Evolutionary conservation across 1,284 basidiomycete species (phyloP), one percentile per base, ranked within the genome.

Genomic region (Ganoderma multipileum): DNA sequence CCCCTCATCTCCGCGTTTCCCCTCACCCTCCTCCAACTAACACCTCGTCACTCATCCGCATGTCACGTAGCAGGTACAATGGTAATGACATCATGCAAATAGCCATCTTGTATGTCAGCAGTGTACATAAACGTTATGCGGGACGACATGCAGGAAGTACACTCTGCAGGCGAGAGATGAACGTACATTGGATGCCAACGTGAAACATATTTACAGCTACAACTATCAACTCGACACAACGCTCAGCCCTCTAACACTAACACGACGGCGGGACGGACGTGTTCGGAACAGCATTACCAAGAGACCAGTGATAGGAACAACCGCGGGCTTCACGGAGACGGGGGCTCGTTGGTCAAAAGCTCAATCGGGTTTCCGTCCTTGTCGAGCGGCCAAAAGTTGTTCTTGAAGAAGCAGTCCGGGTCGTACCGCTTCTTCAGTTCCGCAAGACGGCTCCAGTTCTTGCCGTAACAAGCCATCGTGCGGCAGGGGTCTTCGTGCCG

Each of bases 371-470:
- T 78, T 1, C 89, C 87, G 14, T 83, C 76, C 42, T 83, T 82
- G 73, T 89, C 83, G 65, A 93, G 75, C 16, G 94, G 94, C 94
- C 94, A 95, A 74, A 94, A 87, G 8, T 85, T 86, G 76, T 94
- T 90, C 66, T 81, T 84, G 82, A 96, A 94, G 59, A 95, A 71
- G 68, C 91, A 89, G 44, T 81, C 78, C 0, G 94, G 94, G 76
- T 96, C 95, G 73, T 95, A 93, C 65, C 83, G 81, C 66, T 82
- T 81, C 81, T 96, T 96, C 75, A 96, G 81, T 71, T 86, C 85
- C 41, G 84, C 81, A 3, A 96, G 83, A 28, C 91, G 86, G 1
- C 82, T 77, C 89, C 93, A 96, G 77, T 92, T 93, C 64, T 85
- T 83, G 12, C 91, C 90, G 74, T 89, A 95, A 75, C 87, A 93